Evolutionary conservation across 768 basidiomycete genomes (phyloP).

Genomic region (Termitomyces sp.): DNA sequence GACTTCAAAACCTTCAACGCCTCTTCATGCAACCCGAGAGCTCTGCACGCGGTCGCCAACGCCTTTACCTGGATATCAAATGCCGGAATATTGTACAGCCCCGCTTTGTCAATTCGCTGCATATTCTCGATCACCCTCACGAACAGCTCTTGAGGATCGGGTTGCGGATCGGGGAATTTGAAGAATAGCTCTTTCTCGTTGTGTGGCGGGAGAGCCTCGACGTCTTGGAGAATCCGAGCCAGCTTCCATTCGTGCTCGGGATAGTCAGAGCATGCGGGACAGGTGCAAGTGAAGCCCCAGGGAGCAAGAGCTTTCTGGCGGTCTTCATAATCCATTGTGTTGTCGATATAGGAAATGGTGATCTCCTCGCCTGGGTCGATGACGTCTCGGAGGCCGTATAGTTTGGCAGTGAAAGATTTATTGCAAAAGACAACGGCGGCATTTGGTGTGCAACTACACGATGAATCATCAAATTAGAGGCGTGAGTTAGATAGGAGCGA

Average conservation of each 20-base stretch:
- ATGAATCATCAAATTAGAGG: background rate
- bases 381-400: background rate
- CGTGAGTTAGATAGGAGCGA: background rate
- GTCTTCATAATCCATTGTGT: background rate
- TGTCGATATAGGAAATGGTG: background rate
- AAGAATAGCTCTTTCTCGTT: background rate
- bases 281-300: background rate
- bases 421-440: background rate
- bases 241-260: background rate
- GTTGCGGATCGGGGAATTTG: background rate
- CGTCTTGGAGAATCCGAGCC: background rate
- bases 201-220: background rate
- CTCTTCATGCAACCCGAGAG: background rate
- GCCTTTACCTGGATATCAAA: background rate
- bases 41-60: background rate
- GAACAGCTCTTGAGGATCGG: background rate
- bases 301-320: background rate
- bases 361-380: background rate
- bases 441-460: background rate
- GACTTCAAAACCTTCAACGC: background rate
- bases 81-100: background rate
- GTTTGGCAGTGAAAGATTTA: background rate
- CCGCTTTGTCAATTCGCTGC: background rate
- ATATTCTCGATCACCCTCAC: background rate
- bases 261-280: background rate